Conservation (phyloP, 345 rosid genomes). For the Zanthoxylum bungeanum region DNA sequence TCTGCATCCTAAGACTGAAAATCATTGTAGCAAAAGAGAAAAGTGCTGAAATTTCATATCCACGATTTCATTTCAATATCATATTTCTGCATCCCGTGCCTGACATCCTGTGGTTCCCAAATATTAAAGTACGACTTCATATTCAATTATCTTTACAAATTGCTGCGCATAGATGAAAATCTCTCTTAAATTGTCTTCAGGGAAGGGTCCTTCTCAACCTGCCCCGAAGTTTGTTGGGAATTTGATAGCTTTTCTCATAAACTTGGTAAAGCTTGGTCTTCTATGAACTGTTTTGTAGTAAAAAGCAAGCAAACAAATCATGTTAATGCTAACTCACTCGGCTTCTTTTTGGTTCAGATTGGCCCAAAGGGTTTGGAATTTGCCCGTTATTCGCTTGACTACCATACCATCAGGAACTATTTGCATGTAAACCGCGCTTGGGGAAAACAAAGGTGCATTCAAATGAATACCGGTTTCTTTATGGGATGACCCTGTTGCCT, state of each 20-base stretch:
- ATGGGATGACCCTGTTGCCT: background rate
- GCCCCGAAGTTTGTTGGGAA: conserved; percentile 80
- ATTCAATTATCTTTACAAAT: background rate
- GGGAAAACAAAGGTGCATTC: conserved; percentile 76
- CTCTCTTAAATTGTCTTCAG: conserved; percentile 30
- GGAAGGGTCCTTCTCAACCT: conserved; percentile 89
- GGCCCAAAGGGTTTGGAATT: conserved; percentile 97
- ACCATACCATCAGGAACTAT: conserved; percentile 94
- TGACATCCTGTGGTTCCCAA: background rate
- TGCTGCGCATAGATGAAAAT: background rate
- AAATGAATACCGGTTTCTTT: background rate
- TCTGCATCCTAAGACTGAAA: background rate
- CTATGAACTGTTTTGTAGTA: background rate
- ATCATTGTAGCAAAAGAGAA: background rate
- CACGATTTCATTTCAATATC: background rate
- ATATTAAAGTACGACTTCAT: background rate
- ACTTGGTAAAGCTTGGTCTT: conserved; percentile 53
- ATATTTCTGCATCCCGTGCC: background rate
- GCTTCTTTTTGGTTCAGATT: conserved; percentile 43
- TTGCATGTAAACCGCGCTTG: conserved; percentile 70
- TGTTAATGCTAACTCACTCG: conserved; percentile 1
- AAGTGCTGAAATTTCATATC: background rate
- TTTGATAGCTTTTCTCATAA: conserved; percentile 68
- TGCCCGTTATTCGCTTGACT: conserved; percentile 92
- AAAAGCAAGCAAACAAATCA: background rate